phyloP scores from a whole-genome alignment of 192 early-diverging fungal species.

The Anaeromyces robustus region DNA sequence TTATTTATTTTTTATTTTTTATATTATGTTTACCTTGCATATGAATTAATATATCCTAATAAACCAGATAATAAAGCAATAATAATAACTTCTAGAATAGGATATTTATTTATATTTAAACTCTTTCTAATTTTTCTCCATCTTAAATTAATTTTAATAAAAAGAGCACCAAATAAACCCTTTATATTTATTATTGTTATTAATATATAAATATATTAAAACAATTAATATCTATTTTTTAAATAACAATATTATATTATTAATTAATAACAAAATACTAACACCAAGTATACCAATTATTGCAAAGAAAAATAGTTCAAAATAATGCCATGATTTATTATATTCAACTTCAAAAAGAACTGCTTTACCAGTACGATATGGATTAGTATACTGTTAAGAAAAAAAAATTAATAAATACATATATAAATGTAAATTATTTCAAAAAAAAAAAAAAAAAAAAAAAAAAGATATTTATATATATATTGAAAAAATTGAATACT shows the following conservation, averaged over 20 bases:
- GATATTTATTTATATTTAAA: constrained; percentile 9
- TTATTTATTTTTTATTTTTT: not conserved
- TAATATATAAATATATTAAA: too few relatives aligned
- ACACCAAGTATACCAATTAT: constrained; percentile 68
- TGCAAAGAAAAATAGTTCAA: constrained; percentile 71
- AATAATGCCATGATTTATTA: constrained; percentile 86
- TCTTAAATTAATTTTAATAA: constrained; percentile 23
- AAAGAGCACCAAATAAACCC: constrained; percentile 27
- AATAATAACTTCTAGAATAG: constrained; percentile 22
- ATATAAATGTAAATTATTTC: too few relatives aligned
- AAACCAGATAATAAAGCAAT: constrained; percentile 30
- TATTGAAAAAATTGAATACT: not conserved
- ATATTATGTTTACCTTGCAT: constrained; percentile 9
- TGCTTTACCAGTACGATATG: constrained; percentile 89
- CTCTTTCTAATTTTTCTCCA: constrained; percentile 10
- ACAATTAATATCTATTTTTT: too few relatives aligned
- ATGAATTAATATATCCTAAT: constrained; percentile 17
- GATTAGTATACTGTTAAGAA: constrained; percentile 81
- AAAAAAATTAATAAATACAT: too few relatives aligned
- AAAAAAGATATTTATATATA: not conserved
- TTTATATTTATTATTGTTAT: not conserved
- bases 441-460: constrained; percentile 1
- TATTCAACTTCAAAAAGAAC: constrained; percentile 92
- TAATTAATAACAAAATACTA: too few relatives aligned
- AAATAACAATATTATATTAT: too few relatives aligned